phyloP scores from a whole-genome alignment of 805 yeast genomes.

The Candida ipomoeae region DNA sequence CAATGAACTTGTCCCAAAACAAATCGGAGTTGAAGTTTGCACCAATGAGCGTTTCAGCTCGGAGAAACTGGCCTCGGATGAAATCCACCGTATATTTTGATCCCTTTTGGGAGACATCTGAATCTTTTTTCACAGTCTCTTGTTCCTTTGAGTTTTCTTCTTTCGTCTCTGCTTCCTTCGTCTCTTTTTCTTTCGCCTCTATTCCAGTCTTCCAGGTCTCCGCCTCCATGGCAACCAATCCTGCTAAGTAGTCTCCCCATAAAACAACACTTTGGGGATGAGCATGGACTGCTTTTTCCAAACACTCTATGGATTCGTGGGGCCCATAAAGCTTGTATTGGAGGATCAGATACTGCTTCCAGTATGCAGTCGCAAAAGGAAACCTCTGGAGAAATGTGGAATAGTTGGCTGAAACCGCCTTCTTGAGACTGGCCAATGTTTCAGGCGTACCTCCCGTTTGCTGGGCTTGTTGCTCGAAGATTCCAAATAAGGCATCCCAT shows the following conservation, averaged over 20 bases:
- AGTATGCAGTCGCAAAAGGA: conserved; percentile 57
- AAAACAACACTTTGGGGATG: conserved; percentile 61
- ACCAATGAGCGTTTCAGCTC: conserved; percentile 55
- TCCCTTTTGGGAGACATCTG: neutral
- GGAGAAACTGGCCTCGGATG: conserved; percentile 42
- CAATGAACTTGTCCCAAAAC: conserved; percentile 77
- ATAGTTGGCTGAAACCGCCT: conserved; percentile 5
- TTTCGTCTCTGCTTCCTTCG: no score
- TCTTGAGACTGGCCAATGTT: neutral
- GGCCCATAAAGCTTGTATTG: conserved; percentile 56
- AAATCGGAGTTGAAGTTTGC: conserved; percentile 70
- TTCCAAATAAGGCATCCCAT: conserved; percentile 38
- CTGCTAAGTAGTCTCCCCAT: conserved; percentile 64
- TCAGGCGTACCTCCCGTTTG: conserved; percentile 5
- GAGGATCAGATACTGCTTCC: conserved; percentile 59
- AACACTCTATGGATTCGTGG: conserved; percentile 45
- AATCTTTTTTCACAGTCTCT: no score
- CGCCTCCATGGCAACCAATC: conserved; percentile 26
- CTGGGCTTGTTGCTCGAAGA: conserved; percentile 17
- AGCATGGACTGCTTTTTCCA: conserved; percentile 30
- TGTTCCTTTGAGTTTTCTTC: no score
- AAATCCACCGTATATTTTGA: conserved; percentile 22
- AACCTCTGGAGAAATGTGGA: conserved; percentile 41
- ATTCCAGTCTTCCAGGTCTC: conserved; percentile 9
- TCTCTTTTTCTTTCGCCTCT: neutral